Evolutionary conservation across 148 eudicot genomes (phyloP), one percentile per base, ranked within the genome.

Genomic region (Cornus suecica): DNA sequence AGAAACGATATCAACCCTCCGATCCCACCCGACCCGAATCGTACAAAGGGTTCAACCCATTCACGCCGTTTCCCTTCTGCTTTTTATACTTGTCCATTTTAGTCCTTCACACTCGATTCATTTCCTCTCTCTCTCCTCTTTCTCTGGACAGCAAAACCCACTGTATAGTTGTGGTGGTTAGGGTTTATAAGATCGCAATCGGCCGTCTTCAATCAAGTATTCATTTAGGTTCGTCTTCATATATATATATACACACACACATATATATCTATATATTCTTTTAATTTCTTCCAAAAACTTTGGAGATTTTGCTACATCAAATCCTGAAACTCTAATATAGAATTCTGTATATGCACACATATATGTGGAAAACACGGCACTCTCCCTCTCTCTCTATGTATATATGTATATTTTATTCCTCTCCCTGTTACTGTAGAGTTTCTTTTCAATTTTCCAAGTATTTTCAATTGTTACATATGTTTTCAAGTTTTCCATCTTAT

Each of bases 1-100:
- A 52, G 58, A 65, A 65, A n/a, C 70, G 52, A 72, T 18, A n/a
- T 28, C 62, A 42, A 13, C 77, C 77, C 77, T 79, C 73, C 8
- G 77, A 73, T 79, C 45, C 26, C 5, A 56, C 8, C 73, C 8
- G 77, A 73, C 73, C 45, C 26, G 10, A 56, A 5, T 5, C 2
- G 41, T 34, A 29, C 7, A 18, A 66, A 79, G 73, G 81, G 81
- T 73, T 79, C 67, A 3, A 13, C 4, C 71, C 52, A 52, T 27
- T 15, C 72, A 16, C 81, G 72, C 81, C 25, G 27, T 41, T 22
- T 74, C 60, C 1, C 60, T 27, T n/a, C 26, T 22, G 68, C 34
- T 42, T 31, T 65, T 30, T 28, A 8, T 16, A 6, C 54, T 23
- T 23, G 58, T 15, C 41, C 3, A 15, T 26, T 16, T 45, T 65